These are phyloP conservation scores for Aureobasidium musti DNA, from an alignment of 2,329 filamentous ascomycete genomes.

Conservation along the genomic window DNA sequence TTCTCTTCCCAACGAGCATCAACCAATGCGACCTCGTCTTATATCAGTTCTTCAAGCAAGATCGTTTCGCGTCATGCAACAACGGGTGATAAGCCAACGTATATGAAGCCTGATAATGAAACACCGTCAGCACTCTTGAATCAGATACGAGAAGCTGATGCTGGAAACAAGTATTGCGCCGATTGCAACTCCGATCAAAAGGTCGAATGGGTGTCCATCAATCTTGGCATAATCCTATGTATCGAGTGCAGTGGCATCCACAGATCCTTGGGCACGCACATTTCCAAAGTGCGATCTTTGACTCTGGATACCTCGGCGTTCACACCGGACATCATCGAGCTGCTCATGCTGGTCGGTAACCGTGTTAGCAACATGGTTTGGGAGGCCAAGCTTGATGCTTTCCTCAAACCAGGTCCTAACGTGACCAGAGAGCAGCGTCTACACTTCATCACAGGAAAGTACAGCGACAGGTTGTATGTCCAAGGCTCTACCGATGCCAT, in stretches of 20 bases:
- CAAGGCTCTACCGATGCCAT: slow-evolving; percentile 65
- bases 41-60: slow-evolving; percentile 42
- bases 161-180: slow-evolving; percentile 90
- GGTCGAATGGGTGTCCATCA: slow-evolving; percentile 99
- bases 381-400: slow-evolving; percentile 79
- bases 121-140: slow-evolving; percentile 85
- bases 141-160: slow-evolving; percentile 82
- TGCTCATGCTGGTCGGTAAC: slow-evolving; percentile 89
- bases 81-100: slow-evolving; percentile 80
- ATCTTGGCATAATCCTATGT: slow-evolving; percentile 91
- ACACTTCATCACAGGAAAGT: slow-evolving; percentile 95
- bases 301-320: slow-evolving; percentile 96
- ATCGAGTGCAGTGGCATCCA: slow-evolving; percentile 99
- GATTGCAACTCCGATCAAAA: slow-evolving; percentile 91
- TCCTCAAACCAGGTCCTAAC: slow-evolving; percentile 70
- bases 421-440: slow-evolving; percentile 87
- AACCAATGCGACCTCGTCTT: slow-evolving; percentile 32
- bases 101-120: slow-evolving; percentile 70
- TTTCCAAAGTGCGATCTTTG: slow-evolving; percentile 93
- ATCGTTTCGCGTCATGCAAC: slow-evolving; percentile 82
- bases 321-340: slow-evolving; percentile 93
- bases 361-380: slow-evolving; percentile 95
- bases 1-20: slow-evolving; percentile 58
- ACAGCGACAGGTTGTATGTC: slow-evolving; percentile 80
- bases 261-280: slow-evolving; percentile 92